A percentile compares a stretch with the other conserved stretches of the same genome.
phyloP scores from a whole-genome alignment of 306 rosid genomes.

The Inga laurina region DNA sequence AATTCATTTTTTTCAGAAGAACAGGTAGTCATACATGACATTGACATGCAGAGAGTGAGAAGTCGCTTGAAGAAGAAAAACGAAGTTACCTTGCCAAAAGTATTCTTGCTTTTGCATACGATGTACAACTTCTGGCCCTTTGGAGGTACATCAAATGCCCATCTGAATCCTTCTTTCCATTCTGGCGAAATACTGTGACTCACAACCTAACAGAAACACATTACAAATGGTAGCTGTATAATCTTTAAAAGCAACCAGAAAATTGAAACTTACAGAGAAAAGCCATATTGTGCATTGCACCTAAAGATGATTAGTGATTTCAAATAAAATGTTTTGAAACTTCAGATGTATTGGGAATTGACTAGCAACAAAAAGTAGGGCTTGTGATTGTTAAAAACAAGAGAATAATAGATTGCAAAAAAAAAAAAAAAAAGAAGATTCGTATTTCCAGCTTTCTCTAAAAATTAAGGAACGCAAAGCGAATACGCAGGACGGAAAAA shows the following conservation, averaged over 20 bases:
- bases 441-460: not conserved
- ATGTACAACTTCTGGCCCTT: slow-evolving; percentile 96
- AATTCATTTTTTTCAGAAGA: slow-evolving; percentile 31
- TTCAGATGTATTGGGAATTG: not conserved
- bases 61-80: slow-evolving; percentile 13
- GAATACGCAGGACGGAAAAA: slow-evolving; percentile 19
- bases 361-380: slow-evolving; percentile 8
- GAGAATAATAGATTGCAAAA: not conserved
- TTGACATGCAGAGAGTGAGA: slow-evolving; percentile 8
- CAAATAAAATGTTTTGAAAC: slow-evolving; percentile 10
- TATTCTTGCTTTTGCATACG: slow-evolving; percentile 96
- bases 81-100: slow-evolving; percentile 91
- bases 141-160: slow-evolving; percentile 97
- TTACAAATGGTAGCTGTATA: slow-evolving; percentile 10
- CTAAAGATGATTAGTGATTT: slow-evolving; percentile 5
- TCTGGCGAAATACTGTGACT: slow-evolving; percentile 87
- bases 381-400: not conserved
- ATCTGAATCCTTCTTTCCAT: slow-evolving; percentile 98
- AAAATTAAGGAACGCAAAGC: slow-evolving; percentile 10
- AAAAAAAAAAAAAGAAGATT: not conserved
- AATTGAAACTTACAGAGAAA: not conserved
- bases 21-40: not conserved
- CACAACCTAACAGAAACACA: slow-evolving; percentile 64
- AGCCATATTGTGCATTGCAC: not conserved
- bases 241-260: not conserved